Evolutionary conservation across 108 stramenopile genomes (phyloP).

Genomic region (Skeletonema tropicum): DNA sequence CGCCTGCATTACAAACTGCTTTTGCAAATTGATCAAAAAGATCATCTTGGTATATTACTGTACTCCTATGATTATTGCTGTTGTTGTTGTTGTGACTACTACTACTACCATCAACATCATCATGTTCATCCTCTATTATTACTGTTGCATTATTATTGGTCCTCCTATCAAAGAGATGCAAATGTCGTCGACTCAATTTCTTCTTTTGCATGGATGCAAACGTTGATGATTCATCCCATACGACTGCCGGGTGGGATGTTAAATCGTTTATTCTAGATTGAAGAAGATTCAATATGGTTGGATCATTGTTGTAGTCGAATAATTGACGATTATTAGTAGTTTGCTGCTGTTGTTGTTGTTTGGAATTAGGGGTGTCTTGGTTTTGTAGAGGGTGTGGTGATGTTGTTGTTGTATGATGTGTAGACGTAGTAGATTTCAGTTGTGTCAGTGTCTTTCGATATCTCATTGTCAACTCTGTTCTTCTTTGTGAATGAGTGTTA

Average conservation of each 20-base stretch:
- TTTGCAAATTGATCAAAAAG: constrained; percentile 67
- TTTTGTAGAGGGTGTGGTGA: not conserved
- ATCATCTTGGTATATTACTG: constrained; percentile 1
- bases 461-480: not conserved
- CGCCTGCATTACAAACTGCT: constrained; percentile 48
- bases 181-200: constrained; percentile 38
- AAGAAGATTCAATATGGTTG: not conserved
- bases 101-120: no score
- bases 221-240: constrained; percentile 30
- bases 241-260: constrained; percentile 31
- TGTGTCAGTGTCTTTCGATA: not conserved
- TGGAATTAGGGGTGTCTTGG: not conserved
- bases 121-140: not conserved
- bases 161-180: constrained; percentile 32
- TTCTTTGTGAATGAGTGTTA: not conserved
- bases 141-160: not conserved
- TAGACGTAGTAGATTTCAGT: not conserved
- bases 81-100: no score
- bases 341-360: no score
- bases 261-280: constrained; percentile 24
- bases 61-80: not conserved
- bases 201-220: constrained; percentile 44
- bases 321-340: not conserved
- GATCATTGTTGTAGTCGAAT: not conserved
- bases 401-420: no score